Percentiles rank a stretch among this genome's conserved stretches.
These are phyloP conservation scores for Fraxinus americana DNA, from an alignment of 257 asterid species.

Conservation along the genomic window DNA sequence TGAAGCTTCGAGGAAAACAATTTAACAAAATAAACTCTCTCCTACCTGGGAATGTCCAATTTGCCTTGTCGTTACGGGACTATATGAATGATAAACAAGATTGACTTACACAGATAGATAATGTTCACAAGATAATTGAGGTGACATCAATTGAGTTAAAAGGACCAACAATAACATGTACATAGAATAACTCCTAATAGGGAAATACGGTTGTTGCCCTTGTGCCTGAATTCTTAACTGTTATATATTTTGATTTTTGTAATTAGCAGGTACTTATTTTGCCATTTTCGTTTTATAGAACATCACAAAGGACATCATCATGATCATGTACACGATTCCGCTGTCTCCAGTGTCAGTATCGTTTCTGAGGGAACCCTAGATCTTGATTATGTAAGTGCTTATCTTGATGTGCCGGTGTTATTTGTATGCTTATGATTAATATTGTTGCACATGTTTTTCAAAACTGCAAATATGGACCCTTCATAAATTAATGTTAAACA, in stretches of 20 bases:
- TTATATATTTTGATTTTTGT: background rate
- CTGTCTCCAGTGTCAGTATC: slow-evolving; percentile 89
- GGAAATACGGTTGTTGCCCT: background rate
- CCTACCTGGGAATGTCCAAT: background rate
- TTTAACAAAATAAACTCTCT: background rate
- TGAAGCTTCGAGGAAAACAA: background rate
- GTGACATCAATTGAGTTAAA: background rate
- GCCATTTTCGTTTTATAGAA: slow-evolving; percentile 33
- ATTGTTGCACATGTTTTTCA: slow-evolving; percentile 3
- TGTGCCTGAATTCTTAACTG: background rate
- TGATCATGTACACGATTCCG: slow-evolving; percentile 78
- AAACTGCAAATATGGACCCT: background rate
- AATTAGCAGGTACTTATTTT: background rate
- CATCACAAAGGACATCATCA: slow-evolving; percentile 75
- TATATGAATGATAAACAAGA: background rate
- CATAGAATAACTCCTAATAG: background rate
- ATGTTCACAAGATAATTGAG: background rate
- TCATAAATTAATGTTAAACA: no score
- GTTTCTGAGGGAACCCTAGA: slow-evolving; percentile 90
- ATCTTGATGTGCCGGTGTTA: slow-evolving; percentile 3
- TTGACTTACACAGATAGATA: background rate
- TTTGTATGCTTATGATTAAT: background rate
- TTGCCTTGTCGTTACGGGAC: background rate
- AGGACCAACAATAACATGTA: background rate
- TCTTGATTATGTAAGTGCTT: slow-evolving; percentile 76